A percentile compares a stretch with the other conserved stretches of the same genome.
These are phyloP conservation scores for Colletotrichum salicis DNA, from an alignment of 2,329 filamentous ascomycete genomes.

Conservation along the genomic window DNA sequence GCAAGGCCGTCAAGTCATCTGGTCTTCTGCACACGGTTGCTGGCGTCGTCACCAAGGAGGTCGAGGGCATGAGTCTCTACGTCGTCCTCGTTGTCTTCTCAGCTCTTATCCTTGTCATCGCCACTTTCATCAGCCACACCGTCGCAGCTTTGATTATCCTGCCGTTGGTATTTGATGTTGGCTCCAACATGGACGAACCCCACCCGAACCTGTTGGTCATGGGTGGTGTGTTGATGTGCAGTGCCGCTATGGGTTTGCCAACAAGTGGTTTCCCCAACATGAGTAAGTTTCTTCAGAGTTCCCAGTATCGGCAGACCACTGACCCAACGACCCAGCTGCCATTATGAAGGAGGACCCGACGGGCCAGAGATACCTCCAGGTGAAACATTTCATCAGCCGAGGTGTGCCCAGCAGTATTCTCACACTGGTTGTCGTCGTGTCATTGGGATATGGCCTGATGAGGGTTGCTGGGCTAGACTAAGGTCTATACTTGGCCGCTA, in stretches of 20 bases:
- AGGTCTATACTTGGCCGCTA: slow-evolving; percentile 33
- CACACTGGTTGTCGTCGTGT: slow-evolving; percentile 83
- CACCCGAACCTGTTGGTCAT: slow-evolving; percentile 96
- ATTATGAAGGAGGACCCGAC: slow-evolving; percentile 99
- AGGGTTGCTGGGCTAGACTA: slow-evolving; percentile 72
- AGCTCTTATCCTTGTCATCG: slow-evolving; percentile 85
- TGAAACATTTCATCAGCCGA: slow-evolving; percentile 94
- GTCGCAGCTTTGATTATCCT: slow-evolving; percentile 95
- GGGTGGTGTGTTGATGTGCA: slow-evolving; percentile 95
- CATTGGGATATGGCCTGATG: slow-evolving; percentile 93
- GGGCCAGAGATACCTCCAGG: slow-evolving; percentile 89
- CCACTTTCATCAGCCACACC: slow-evolving; percentile 97
- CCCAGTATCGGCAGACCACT: neutral
- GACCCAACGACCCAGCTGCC: slow-evolving; percentile 69
- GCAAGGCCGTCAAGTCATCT: slow-evolving; percentile 93
- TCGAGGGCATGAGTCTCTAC: slow-evolving; percentile 85
- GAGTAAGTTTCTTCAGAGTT: slow-evolving; percentile 74
- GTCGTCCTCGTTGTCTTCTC: slow-evolving; percentile 88
- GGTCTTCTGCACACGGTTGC: slow-evolving; percentile 92
- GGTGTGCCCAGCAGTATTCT: slow-evolving; percentile 89
- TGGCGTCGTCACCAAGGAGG: slow-evolving; percentile 75
- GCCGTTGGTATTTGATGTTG: slow-evolving; percentile 88
- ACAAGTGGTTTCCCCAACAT: slow-evolving; percentile 99
- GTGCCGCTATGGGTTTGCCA: slow-evolving; percentile 95
- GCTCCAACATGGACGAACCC: slow-evolving; percentile 84